Base-by-base conservation (phyloP, 192 early-diverging fungal species). In the Podila minutissima region DNA sequence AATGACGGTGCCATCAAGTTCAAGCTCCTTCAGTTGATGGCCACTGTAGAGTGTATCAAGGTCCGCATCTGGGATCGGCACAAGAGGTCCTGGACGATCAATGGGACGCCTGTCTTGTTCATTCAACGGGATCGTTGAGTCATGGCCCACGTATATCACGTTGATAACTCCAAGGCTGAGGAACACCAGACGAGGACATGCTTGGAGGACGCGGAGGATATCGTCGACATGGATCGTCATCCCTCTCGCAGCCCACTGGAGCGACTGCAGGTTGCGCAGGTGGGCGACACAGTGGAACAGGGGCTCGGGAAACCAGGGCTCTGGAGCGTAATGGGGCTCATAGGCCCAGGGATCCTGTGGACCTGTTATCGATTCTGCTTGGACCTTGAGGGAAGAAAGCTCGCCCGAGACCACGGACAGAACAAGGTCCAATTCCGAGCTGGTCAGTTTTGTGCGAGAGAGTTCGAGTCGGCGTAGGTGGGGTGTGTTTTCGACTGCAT, bases 151-250 rank as follows among this genome's bases (percentile, higher is more conserved):
- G 8, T 53, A 20, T 0, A 53, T 9, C 4, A 53, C 22, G 1
- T 53, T 53, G 7, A 53, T 5, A 1, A 20, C 51, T 20, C 19
- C 22, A 1, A 53, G 22, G 12, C 17, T 7, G 51, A 53, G 51
- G 5, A 20, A 53, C 4, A 22, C 22, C 20, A 53, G 7, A 4
- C 4, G 7, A n/a, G 51, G 19, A 20, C 51, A 53, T 19, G 17
- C 20, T 8, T 53, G 17, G 8, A 55, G 24, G 53, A 55, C 24
- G 6, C 24, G 53, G 11, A 55, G 53, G 53, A 55, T 55, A 26
- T 55, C 53, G 22, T 55, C 53, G 9, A 55, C 53, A 55, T 55
- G 53, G 53, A 55, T 26, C 20, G 53, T 55, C 53, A 55, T 55
- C 8, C 53, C 53, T n/a, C 1, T 10, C 53, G 53, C 22, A 26